Percentiles rank a stretch among this genome's conserved stretches.
These are phyloP conservation scores for Exophiala lecanii-corni DNA, from an alignment of 2,329 filamentous ascomycete species.

Conservation along the genomic window DNA sequence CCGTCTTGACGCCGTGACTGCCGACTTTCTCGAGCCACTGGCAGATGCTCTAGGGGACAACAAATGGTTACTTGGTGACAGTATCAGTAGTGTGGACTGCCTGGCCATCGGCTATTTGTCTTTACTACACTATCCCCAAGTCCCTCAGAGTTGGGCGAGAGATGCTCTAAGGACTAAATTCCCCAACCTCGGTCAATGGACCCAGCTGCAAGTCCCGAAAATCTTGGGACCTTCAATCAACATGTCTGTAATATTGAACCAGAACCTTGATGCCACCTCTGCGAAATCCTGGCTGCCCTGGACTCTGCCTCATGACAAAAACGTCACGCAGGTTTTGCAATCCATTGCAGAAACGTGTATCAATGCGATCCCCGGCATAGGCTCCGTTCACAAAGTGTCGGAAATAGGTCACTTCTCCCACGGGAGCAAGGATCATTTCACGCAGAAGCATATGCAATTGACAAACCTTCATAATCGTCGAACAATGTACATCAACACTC, in stretches of 20 bases:
- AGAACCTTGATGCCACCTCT: background rate
- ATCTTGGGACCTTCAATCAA: constrained; percentile 37
- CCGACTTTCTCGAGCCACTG: constrained; percentile 67
- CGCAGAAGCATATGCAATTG: constrained; percentile 16
- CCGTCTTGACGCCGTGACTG: constrained; percentile 67
- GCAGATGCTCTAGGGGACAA: constrained; percentile 57
- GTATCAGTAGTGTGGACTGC: constrained; percentile 69
- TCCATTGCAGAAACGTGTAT: constrained; percentile 13
- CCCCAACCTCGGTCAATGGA: constrained; percentile 42
- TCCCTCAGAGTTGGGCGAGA: constrained; percentile 60
- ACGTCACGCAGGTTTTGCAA: constrained; percentile 9
- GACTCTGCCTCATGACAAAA: constrained; percentile 13
- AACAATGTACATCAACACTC: constrained; percentile 16
- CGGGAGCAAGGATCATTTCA: constrained; percentile 4
- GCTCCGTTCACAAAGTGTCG: constrained; percentile 9
- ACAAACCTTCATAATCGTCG: constrained; percentile 10
- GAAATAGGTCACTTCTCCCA: constrained; percentile 9
- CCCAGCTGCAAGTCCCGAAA: constrained; percentile 35
- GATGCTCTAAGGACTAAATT: constrained; percentile 52
- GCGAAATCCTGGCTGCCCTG: constrained; percentile 19
- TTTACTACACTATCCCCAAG: constrained; percentile 61
- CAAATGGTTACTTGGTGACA: constrained; percentile 47
- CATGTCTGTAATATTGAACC: constrained; percentile 2
- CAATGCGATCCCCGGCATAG: constrained; percentile 13
- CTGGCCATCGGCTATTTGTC: constrained; percentile 74